phyloP scores from a whole-genome alignment of 78 protist species.

The Dictyostelium brefeldianum region DNA sequence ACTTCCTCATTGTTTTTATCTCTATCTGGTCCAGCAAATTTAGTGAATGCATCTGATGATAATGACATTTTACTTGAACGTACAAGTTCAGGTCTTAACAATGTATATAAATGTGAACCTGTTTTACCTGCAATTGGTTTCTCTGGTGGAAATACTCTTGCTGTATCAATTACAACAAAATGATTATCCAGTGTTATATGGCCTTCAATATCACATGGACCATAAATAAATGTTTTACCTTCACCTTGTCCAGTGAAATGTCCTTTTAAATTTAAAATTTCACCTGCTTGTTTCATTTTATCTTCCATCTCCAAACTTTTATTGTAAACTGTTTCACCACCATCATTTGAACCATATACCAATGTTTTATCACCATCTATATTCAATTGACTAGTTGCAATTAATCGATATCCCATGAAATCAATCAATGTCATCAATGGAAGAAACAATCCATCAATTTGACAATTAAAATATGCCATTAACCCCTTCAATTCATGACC shows the following conservation, averaged over 20 bases:
- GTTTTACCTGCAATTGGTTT: constrained; percentile 35
- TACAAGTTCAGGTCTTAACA: constrained; percentile 77
- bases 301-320: background rate
- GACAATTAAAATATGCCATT: constrained; percentile 65
- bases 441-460: constrained; percentile 48
- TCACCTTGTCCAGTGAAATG: constrained; percentile 64
- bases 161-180: constrained; percentile 69
- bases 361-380: constrained; percentile 46
- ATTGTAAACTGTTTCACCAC: constrained; percentile 63
- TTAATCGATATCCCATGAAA: constrained; percentile 78
- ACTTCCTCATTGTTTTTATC: constrained; percentile 79
- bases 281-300: constrained; percentile 68
- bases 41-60: constrained; percentile 82
- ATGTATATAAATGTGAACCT: constrained; percentile 64
- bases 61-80: constrained; percentile 32
- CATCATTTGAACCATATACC: constrained; percentile 81
- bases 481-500: constrained; percentile 82
- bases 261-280: constrained; percentile 77
- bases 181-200: constrained; percentile 63
- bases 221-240: constrained; percentile 15
- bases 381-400: constrained; percentile 69
- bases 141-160: constrained; percentile 83
- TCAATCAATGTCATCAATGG: constrained; percentile 82
- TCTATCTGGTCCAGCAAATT: constrained; percentile 48
- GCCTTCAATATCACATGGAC: constrained; percentile 77